Conservation (phyloP, 1,284 basidiomycete species). For the Pyrrhoderma lamaoense region DNA sequence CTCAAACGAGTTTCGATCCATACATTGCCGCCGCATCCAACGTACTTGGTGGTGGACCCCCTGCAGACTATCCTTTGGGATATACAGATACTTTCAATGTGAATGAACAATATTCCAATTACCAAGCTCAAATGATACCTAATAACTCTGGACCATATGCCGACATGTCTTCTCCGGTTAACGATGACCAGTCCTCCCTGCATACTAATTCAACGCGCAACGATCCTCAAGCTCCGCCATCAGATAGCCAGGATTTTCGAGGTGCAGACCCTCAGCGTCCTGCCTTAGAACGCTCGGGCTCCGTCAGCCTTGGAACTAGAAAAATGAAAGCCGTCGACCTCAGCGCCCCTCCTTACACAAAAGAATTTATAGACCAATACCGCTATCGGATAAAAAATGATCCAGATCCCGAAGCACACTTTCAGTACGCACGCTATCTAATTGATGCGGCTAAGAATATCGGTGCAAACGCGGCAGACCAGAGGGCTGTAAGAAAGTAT, state of each 20-base stretch:
- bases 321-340: constrained; percentile 82
- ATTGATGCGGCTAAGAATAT: constrained; percentile 98
- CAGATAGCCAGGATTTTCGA: constrained; percentile 5
- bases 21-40: constrained; percentile 71
- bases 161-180: neutral
- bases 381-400: constrained; percentile 95
- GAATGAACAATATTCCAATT: neutral
- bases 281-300: constrained; percentile 46
- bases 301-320: constrained; percentile 53
- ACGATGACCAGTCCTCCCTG: constrained; percentile 12
- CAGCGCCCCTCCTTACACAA: constrained; percentile 84
- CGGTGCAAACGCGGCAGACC: constrained; percentile 64
- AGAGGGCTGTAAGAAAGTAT: constrained; percentile 81
- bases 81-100: neutral
- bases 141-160: neutral
- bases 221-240: constrained; percentile 9
- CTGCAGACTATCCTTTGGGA: constrained; percentile 19
- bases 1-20: constrained; percentile 38
- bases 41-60: constrained; percentile 55
- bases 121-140: neutral
- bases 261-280: constrained; percentile 34
- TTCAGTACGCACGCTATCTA: constrained; percentile 94
- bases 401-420: constrained; percentile 98
- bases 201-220: constrained; percentile 7
- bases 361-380: constrained; percentile 96